These are phyloP conservation scores for Spiraea crenata DNA, from an alignment of 331 rosid species.

Conservation along the genomic window DNA sequence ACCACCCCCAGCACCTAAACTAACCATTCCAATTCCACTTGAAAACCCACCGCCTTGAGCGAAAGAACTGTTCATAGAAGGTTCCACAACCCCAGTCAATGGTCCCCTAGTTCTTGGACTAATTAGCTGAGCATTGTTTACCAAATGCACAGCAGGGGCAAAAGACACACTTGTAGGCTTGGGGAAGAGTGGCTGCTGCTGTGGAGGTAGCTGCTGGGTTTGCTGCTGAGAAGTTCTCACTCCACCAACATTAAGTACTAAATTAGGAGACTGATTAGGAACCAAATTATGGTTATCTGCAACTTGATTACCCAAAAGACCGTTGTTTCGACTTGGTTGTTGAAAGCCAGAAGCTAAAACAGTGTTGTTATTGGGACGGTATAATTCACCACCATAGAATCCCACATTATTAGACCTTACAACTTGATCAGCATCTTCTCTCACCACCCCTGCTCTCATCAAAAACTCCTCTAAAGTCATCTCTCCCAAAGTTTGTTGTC, in stretches of 20 bases:
- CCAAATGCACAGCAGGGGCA: conserved; percentile 52
- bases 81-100: conserved; percentile 42
- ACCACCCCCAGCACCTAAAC: conserved; percentile 42
- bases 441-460: conserved; percentile 82
- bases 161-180: conserved; percentile 63
- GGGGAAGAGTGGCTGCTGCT: conserved; percentile 67
- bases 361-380: conserved; percentile 37
- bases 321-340: conserved; percentile 44
- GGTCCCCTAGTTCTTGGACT: conserved; percentile 48
- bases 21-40: conserved; percentile 43
- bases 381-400: conserved; percentile 58
- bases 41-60: conserved; percentile 38
- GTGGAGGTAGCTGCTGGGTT: conserved; percentile 33
- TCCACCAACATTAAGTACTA: conserved; percentile 41
- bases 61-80: conserved; percentile 39
- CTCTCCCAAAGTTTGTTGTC: conserved; percentile 87
- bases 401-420: conserved; percentile 46
- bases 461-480: conserved; percentile 91
- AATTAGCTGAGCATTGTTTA: conserved; percentile 52
- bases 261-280: conserved; percentile 41
- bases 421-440: conserved; percentile 60
- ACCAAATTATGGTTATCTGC: conserved; percentile 40
- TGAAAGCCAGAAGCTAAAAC: conserved; percentile 54
- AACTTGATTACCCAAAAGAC: conserved; percentile 42
- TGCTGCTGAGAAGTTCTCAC: conserved; percentile 46